Evolutionary conservation across 495 filamentous ascomycete species (phyloP).

Genomic region (Podospora appendiculata): DNA sequence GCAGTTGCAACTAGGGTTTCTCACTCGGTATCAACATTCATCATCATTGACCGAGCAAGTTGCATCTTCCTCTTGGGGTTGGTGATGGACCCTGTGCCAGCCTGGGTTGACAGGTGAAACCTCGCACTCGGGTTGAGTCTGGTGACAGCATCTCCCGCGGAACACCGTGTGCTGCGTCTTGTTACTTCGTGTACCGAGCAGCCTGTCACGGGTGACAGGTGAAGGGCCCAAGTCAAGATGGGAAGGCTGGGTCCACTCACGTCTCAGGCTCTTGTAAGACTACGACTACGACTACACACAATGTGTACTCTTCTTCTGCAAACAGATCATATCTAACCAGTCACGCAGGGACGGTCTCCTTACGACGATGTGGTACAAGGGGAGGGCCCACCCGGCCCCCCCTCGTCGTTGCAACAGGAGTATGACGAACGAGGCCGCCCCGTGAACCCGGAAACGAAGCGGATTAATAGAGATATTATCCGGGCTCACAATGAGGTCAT

Average conservation of each 20-base stretch:
- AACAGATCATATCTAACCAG: neutral
- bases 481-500: conserved; percentile 52
- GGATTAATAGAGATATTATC: conserved; percentile 42
- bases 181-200: too few species aligned
- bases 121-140: too few species aligned
- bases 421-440: conserved; percentile 68
- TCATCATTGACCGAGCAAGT: too few species aligned
- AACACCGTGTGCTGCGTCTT: too few species aligned
- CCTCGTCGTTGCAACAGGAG: conserved; percentile 32
- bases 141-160: too few species aligned
- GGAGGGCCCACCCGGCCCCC: conserved; percentile 12
- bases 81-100: too few species aligned
- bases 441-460: conserved; percentile 49
- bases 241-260: conserved; percentile 42
- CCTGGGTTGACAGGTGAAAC: too few species aligned
- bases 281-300: neutral
- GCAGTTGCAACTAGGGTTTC: too few species aligned
- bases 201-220: too few species aligned
- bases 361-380: conserved; percentile 55
- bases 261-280: conserved; percentile 43
- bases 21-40: too few species aligned
- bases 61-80: too few species aligned
- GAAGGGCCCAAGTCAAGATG: conserved; percentile 21
- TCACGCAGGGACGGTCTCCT: conserved; percentile 56
- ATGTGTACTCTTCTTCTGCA: too few species aligned